Evolutionary conservation across 2,329 filamentous ascomycete species (phyloP).

Genomic region (Alternaria postmessia): DNA sequence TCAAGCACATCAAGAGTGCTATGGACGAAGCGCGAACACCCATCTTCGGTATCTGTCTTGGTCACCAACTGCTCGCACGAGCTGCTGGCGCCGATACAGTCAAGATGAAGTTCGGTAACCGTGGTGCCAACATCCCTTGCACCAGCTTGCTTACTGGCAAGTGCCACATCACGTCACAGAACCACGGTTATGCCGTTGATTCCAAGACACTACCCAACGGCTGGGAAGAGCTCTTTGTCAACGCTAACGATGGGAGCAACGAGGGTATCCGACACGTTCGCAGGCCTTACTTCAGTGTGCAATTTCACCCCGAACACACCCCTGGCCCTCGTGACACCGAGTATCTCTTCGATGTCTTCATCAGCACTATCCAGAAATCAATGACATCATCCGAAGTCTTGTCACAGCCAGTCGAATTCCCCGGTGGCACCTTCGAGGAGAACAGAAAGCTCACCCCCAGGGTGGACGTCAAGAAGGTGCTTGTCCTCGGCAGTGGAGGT

Average conservation of each 20-base stretch:
- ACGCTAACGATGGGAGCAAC: slow-evolving; percentile 97
- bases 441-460: slow-evolving; percentile 79
- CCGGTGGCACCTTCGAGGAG: slow-evolving; percentile 81
- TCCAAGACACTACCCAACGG: slow-evolving; percentile 74
- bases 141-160: slow-evolving; percentile 94
- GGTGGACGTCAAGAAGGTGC: slow-evolving; percentile 89
- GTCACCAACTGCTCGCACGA: slow-evolving; percentile 89
- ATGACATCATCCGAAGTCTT: slow-evolving; percentile 73
- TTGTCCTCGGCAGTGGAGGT: slow-evolving; percentile 92
- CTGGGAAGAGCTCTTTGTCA: slow-evolving; percentile 96
- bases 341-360: slow-evolving; percentile 96
- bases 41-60: slow-evolving; percentile 95
- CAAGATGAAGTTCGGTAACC: slow-evolving; percentile 99
- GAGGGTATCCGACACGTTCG: slow-evolving; percentile 91
- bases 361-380: slow-evolving; percentile 79
- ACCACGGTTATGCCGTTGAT: slow-evolving; percentile 96
- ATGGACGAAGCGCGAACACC: slow-evolving; percentile 82
- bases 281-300: slow-evolving; percentile 97
- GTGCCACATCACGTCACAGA: slow-evolving; percentile 99
- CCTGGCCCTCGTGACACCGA: slow-evolving; percentile 96
- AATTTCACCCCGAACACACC: slow-evolving; percentile 98
- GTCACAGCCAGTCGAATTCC: slow-evolving; percentile 79
- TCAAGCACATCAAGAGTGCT: slow-evolving; percentile 78
- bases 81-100: slow-evolving; percentile 83
- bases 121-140: slow-evolving; percentile 97